Conservation (phyloP, 495 filamentous ascomycete genomes). For the Xylaria scruposa region DNA sequence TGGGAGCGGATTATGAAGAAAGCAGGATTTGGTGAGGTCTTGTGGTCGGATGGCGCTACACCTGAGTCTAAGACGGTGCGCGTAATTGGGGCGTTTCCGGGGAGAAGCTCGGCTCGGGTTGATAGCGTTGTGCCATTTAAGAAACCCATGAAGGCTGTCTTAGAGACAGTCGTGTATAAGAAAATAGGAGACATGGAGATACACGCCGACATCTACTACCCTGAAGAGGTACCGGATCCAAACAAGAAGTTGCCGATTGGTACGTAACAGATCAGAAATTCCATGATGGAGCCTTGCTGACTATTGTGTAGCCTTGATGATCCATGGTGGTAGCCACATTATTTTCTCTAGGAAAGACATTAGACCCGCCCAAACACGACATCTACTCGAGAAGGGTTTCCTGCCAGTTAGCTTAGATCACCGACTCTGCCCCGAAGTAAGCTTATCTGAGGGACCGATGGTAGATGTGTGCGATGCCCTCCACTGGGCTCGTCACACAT, state of each 20-base stretch:
- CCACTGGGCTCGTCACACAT: conserved; percentile 48
- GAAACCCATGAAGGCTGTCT: conserved; percentile 1
- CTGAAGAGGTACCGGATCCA: conserved; percentile 16
- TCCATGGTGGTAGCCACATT: conserved; percentile 63
- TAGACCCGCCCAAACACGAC: conserved; percentile 47
- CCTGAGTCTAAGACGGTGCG: conserved; percentile 41
- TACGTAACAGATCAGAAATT: conserved; percentile 17
- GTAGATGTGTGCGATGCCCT: conserved; percentile 55
- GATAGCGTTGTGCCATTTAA: not conserved
- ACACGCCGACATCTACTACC: conserved; percentile 56
- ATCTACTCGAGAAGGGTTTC: conserved; percentile 50
- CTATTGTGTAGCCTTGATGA: conserved; percentile 55
- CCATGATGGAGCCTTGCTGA: not conserved
- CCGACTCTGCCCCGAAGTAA: conserved; percentile 61
- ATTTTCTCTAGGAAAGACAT: conserved; percentile 56
- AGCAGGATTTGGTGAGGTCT: conserved; percentile 53
- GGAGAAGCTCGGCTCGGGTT: not conserved
- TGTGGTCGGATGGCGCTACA: conserved; percentile 52
- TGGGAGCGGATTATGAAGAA: conserved; percentile 50
- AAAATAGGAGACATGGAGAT: conserved; percentile 38
- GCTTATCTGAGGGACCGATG: conserved; percentile 58
- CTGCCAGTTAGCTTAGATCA: conserved; percentile 63
- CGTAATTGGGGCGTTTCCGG: conserved; percentile 30
- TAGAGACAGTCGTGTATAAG: conserved; percentile 48
- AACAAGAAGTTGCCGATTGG: conserved; percentile 31